Conservation (phyloP, 2,329 filamentous ascomycete genomes). For the Aspergillus costaricaensis region DNA sequence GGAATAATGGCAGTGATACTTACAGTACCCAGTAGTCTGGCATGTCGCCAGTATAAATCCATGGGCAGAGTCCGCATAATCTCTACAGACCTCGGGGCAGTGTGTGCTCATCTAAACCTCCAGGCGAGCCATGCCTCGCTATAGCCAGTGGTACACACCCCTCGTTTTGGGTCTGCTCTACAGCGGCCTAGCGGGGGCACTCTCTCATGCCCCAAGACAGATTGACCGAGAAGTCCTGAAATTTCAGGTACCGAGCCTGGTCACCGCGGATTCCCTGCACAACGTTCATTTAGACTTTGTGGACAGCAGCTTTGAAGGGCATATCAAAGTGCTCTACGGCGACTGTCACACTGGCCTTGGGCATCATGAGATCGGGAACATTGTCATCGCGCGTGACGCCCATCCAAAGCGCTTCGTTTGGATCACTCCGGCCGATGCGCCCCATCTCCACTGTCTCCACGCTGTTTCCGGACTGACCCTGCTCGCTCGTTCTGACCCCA, state of each 20-base stretch:
- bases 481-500: constrained; percentile 10
- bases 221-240: constrained; percentile 12
- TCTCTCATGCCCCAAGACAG: neutral
- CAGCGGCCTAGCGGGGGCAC: neutral
- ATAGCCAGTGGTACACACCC: neutral
- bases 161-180: neutral
- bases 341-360: constrained; percentile 43
- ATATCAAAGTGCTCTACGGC: constrained; percentile 50
- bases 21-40: no score
- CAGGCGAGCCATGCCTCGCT: no score
- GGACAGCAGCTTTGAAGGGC: constrained; percentile 45
- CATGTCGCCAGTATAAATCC: no score
- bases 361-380: constrained; percentile 49
- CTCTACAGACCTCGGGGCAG: no score
- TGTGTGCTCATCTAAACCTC: no score
- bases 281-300: constrained; percentile 52
- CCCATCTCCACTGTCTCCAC: constrained; percentile 36
- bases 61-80: no score
- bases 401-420: constrained; percentile 49
- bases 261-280: constrained; percentile 48
- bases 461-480: constrained; percentile 31
- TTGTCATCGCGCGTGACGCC: constrained; percentile 40
- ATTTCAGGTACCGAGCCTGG: constrained; percentile 36
- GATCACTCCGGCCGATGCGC: constrained; percentile 35
- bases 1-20: no score